Percentiles rank a stretch among this genome's conserved stretches.
Conservation (phyloP, 2,329 filamentous ascomycete genomes). For the Pseudopyrenochaeta lycopersici region DNA sequence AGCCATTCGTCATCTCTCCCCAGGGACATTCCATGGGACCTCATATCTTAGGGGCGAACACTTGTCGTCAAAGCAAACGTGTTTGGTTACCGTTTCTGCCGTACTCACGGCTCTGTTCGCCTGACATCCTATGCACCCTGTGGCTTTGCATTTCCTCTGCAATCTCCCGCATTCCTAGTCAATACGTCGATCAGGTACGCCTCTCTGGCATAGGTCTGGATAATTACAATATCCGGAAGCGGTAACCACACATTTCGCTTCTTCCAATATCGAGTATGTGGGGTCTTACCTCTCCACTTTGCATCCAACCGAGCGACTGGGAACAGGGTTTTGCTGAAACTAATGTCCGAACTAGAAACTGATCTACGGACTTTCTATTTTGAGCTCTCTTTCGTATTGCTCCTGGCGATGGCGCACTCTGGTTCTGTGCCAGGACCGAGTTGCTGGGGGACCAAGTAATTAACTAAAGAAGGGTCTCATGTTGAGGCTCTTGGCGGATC, state of each 20-base stretch:
- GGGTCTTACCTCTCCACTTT: constrained; percentile 25
- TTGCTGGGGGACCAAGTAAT: constrained; percentile 15
- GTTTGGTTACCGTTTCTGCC: constrained; percentile 19
- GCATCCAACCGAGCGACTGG: constrained; percentile 39
- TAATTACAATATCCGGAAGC: constrained; percentile 27
- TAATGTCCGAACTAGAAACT: constrained; percentile 25
- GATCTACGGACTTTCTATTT: constrained; percentile 29
- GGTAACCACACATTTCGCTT: constrained; percentile 17
- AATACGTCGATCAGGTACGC: constrained; percentile 23
- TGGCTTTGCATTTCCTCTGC: constrained; percentile 1
- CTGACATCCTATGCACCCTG: constrained; percentile 6
- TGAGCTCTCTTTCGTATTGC: constrained; percentile 11
- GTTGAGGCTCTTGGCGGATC: constrained; percentile 14
- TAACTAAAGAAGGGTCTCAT: constrained; percentile 9
- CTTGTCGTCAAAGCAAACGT: constrained; percentile 12
- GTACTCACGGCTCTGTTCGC: constrained; percentile 24
- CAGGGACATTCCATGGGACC: constrained; percentile 2
- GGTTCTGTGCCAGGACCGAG: constrained; percentile 6
- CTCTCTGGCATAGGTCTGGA: constrained; percentile 22
- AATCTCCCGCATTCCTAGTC: constrained; percentile 19
- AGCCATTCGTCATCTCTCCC: not conserved
- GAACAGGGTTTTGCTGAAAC: constrained; percentile 25
- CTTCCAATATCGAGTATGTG: constrained; percentile 33
- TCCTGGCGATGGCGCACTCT: constrained; percentile 10
- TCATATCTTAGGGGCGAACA: constrained; percentile 9